Evolutionary conservation across 2,329 filamentous ascomycete species (phyloP).

Genomic region (Exophiala calicioides): DNA sequence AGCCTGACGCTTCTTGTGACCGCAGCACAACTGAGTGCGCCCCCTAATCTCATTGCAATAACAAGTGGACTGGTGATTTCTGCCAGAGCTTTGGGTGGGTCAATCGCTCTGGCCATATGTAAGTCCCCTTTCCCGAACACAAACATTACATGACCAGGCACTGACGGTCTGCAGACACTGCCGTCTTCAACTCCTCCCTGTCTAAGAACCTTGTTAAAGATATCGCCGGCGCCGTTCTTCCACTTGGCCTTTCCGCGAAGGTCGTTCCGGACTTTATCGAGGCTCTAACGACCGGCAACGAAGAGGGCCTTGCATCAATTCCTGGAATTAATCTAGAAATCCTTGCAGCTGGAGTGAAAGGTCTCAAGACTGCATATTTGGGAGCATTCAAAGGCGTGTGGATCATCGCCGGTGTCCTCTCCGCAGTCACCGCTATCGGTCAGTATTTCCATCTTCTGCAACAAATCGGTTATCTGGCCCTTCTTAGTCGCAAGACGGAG

Average conservation of each 20-base stretch:
- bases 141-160: neutral
- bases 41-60: conserved; percentile 7
- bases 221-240: conserved; percentile 15
- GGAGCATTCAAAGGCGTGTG: conserved; percentile 13
- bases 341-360: conserved; percentile 8
- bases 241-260: conserved; percentile 7
- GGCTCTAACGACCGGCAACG: conserved; percentile 4
- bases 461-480: too few relatives aligned
- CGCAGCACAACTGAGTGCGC: conserved; percentile 19
- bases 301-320: conserved; percentile 1
- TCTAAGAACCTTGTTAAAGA: conserved; percentile 1
- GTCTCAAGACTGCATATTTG: conserved; percentile 7
- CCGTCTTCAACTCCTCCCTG: conserved; percentile 18
- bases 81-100: conserved; percentile 11
- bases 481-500: too few relatives aligned
- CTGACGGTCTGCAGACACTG: conserved; percentile 8
- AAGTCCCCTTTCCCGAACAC: too few relatives aligned
- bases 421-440: conserved; percentile 12
- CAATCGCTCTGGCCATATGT: conserved; percentile 18
- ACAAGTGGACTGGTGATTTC: conserved; percentile 18
- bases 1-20: conserved; percentile 15
- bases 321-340: conserved; percentile 13
- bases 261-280: conserved; percentile 8
- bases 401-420: conserved; percentile 15
- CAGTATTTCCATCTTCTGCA: conserved; percentile 3